Base-by-base conservation (phyloP, 192 early-diverging fungal genomes). In the Mortierella claussenii region DNA sequence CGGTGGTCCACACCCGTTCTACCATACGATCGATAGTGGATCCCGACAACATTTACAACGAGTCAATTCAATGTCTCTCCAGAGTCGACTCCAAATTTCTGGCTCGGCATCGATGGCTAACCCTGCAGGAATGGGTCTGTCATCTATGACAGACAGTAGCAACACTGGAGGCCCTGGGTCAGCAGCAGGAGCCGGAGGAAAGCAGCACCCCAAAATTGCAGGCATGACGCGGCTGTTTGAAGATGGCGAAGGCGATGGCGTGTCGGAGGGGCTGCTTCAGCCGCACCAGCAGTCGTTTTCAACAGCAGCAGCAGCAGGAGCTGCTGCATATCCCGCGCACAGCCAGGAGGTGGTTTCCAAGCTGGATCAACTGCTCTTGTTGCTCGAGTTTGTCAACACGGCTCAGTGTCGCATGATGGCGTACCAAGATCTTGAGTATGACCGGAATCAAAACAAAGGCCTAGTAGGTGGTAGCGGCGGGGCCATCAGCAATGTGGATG, bases 351-450 rank as follows among this genome's bases (percentile, higher is more conserved):
- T 76, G 3, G 57, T 49, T 11, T 49, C 73, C 6, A 76, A 67
- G 24, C 37, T 76, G 36, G 73, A 76, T 33, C 73, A 76, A 27
- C 17, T 76, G 17, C 50, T 67, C 10, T 37, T 76, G 2, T 44
- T 76, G 45, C 64, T 76, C 21, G 73, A 76, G 46, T 76, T 76
- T 51, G 64, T 76, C 27, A 76, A 76, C 47, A 76, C 73, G 1
- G 73, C 73, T 1, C 73, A 76, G 31, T 76, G 73, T 47, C 63
- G 73, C 9, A 76, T 76, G 63, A 76, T 76, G 73, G 73, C 73
- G 1, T 76, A 76, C 18, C 73, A 76, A 34, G 73, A 76, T 23
- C 30, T 67, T 10, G 56, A 76, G 44, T 67, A 55, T 32, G 73
- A 76, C 45, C 60, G 61, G 20, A 46, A 23, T 18, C 12, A 30